These are phyloP conservation scores for Aspergillus flavus DNA, from an alignment of 2,329 filamentous ascomycete genomes.

Conservation along the genomic window DNA sequence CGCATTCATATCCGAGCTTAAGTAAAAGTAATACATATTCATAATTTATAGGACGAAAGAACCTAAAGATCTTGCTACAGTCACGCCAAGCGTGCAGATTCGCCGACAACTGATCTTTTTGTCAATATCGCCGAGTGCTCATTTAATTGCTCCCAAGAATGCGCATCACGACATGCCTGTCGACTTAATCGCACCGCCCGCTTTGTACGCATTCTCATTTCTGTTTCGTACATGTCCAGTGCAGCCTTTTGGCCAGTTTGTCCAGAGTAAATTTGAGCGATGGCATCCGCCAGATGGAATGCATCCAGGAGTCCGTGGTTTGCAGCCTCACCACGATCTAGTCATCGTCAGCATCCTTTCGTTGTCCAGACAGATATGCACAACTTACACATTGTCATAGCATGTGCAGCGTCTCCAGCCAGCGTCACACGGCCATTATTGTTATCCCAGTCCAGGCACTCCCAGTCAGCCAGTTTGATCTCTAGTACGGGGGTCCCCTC, in stretches of 20 bases:
- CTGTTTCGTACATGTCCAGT: slow-evolving; percentile 32
- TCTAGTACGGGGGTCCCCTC: slow-evolving; percentile 29
- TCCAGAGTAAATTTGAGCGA: slow-evolving; percentile 18
- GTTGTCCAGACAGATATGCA: neutral
- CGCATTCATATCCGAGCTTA: neutral
- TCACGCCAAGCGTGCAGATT: neutral
- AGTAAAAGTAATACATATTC: neutral
- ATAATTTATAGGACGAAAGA: neutral
- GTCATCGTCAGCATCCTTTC: slow-evolving; percentile 2
- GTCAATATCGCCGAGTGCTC: slow-evolving; percentile 33
- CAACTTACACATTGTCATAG: slow-evolving; percentile 36
- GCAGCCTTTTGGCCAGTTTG: slow-evolving; percentile 12
- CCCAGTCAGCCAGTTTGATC: slow-evolving; percentile 34
- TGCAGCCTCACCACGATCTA: slow-evolving; percentile 36
- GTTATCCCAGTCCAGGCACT: slow-evolving; percentile 35
- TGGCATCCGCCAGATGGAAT: slow-evolving; percentile 21
- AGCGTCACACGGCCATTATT: slow-evolving; percentile 30
- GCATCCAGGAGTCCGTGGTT: slow-evolving; percentile 37
- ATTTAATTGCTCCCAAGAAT: slow-evolving; percentile 32
- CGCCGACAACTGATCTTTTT: slow-evolving; percentile 21
- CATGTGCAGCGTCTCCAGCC: slow-evolving; percentile 36
- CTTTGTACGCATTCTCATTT: slow-evolving; percentile 34
- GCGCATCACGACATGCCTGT: slow-evolving; percentile 39
- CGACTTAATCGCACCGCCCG: slow-evolving; percentile 36
- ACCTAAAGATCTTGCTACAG: neutral